Percentiles rank a stretch among this genome's conserved stretches.
Conservation (phyloP, 2,329 filamentous ascomycete species). For the Arthrocladium fulminans region DNA sequence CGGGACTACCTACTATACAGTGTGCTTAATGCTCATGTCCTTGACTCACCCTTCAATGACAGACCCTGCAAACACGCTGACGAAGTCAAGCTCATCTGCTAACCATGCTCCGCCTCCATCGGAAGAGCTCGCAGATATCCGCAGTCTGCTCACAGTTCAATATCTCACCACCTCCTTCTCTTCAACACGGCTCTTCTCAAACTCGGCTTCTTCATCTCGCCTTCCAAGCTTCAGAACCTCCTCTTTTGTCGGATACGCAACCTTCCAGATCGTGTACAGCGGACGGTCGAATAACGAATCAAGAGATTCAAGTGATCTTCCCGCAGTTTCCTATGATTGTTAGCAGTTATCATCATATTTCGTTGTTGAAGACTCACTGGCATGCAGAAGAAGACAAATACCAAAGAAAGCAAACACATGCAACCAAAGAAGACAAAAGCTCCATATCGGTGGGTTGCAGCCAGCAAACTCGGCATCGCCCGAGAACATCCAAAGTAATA, state of each 20-base stretch:
- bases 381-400: constrained; percentile 29
- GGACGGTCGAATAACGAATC: constrained; percentile 28
- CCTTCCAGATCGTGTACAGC: not conserved
- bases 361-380: constrained; percentile 17
- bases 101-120: no score
- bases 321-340: constrained; percentile 21
- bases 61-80: no score
- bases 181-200: no score
- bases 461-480: constrained; percentile 61
- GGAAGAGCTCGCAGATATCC: no score
- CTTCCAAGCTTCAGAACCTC: no score
- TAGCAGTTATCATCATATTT: not conserved
- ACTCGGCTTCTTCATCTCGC: no score
- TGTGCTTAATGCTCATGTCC: no score
- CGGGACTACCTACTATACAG: no score
- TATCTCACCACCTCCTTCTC: no score
- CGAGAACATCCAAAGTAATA: constrained; percentile 72
- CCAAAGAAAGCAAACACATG: constrained; percentile 29
- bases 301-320: constrained; percentile 29
- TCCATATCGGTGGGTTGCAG: not conserved
- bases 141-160: no score
- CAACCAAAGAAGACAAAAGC: constrained; percentile 20
- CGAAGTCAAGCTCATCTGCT: no score
- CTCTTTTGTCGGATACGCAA: constrained; percentile 16
- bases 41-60: no score